These are phyloP conservation scores for Fusarium longipes DNA, from an alignment of 2,329 filamentous ascomycete species.

Conservation along the genomic window DNA sequence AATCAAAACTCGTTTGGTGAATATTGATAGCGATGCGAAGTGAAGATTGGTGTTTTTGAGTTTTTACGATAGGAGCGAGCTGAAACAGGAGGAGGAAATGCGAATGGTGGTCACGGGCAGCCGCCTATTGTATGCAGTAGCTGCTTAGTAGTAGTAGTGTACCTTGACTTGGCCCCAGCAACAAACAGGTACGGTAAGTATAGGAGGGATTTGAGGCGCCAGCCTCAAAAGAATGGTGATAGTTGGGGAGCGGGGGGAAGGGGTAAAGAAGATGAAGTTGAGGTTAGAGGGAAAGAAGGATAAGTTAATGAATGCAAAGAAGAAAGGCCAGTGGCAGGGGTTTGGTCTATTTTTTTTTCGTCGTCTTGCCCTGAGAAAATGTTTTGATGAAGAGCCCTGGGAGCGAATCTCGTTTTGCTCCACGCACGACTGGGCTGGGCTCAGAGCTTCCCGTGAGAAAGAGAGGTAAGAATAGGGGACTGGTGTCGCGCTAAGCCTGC, in stretches of 20 bases:
- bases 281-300: conserved; percentile 41
- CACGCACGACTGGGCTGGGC: conserved; percentile 30
- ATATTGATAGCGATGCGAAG: conserved; percentile 25
- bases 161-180: conserved; percentile 38
- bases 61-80: conserved; percentile 43
- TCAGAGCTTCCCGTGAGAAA: conserved; percentile 34
- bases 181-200: conserved; percentile 31
- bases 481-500: conserved; percentile 46
- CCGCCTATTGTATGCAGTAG: conserved; percentile 27
- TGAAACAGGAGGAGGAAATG: conserved; percentile 47
- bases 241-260: conserved; percentile 41
- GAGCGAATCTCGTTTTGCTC: conserved; percentile 44
- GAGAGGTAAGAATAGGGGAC: conserved; percentile 48
- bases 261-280: conserved; percentile 39
- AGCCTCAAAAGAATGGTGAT: conserved; percentile 49
- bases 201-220: conserved; percentile 47
- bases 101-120: conserved; percentile 45
- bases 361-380: conserved; percentile 36
- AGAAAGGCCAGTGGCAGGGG: conserved; percentile 38
- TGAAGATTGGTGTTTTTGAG: conserved; percentile 34
- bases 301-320: conserved; percentile 39
- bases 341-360: conserved; percentile 39
- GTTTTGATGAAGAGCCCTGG: conserved; percentile 47
- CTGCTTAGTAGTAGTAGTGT: conserved; percentile 19
- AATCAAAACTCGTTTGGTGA: conserved; percentile 30